A percentile compares a stretch with the other conserved stretches of the same genome.
Conservation (phyloP, 352 stramenopile species). For the Pythium aristosporum region DNA sequence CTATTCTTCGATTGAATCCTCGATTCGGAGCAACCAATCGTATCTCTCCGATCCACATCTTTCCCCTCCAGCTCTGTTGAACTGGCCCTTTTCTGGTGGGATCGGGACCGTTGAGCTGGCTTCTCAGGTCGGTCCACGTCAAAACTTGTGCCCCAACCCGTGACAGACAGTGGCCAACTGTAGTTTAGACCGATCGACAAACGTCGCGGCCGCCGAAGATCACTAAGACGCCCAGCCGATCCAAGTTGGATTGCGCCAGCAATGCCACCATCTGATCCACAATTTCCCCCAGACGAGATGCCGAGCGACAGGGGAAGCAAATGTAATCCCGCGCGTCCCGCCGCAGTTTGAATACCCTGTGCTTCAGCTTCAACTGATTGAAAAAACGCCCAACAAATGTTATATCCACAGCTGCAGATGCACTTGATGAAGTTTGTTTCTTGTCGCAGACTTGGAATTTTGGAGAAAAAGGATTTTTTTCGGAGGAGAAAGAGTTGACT, state of each 20-base stretch:
- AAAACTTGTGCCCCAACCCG: conserved; percentile 17
- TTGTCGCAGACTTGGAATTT: conserved; percentile 14
- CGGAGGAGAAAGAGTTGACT: not conserved
- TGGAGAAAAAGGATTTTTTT: conserved; percentile 1
- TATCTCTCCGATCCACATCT: conserved; percentile 22
- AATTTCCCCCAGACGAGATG: not conserved
- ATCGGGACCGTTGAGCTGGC: conserved; percentile 22
- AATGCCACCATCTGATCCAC: conserved; percentile 10
- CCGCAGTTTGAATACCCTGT: too few species aligned
- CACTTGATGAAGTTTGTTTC: not conserved
- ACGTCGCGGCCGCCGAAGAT: conserved; percentile 21
- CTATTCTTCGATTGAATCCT: conserved; percentile 34
- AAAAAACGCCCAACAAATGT: too few species aligned
- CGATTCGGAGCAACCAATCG: conserved; percentile 23
- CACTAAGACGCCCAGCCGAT: conserved; percentile 1
- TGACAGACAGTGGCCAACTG: conserved; percentile 29
- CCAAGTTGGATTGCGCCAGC: not conserved
- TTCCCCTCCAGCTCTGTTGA: conserved; percentile 24
- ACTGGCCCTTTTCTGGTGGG: conserved; percentile 25
- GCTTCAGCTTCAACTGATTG: too few species aligned
- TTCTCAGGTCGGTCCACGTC: conserved; percentile 27
- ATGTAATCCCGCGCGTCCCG: conserved; percentile 7
- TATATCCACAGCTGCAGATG: too few species aligned
- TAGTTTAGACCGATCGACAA: conserved; percentile 13
- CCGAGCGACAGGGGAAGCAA: conserved; percentile 15